phyloP scores from a whole-genome alignment of 495 filamentous ascomycete species.

The Peziza echinospora region DNA sequence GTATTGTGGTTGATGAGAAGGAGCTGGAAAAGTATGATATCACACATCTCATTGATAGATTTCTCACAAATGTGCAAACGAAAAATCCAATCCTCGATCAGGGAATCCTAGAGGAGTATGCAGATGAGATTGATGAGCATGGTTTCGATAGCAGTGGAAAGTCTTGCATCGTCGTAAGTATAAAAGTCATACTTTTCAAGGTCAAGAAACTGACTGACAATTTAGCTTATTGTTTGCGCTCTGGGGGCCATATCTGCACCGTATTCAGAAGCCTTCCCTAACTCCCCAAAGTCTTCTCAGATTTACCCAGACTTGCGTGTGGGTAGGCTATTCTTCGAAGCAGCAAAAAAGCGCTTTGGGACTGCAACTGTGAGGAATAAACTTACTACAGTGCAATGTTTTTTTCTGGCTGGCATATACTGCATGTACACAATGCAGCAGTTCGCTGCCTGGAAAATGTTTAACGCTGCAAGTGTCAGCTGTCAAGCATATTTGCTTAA shows the following conservation, averaged over 20 bases:
- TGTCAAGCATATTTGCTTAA: slow-evolving; percentile 14
- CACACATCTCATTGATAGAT: slow-evolving; percentile 12
- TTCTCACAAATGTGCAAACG: slow-evolving; percentile 20
- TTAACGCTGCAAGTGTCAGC: slow-evolving; percentile 18
- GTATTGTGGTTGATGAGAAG: slow-evolving; percentile 7
- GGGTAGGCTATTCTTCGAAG: slow-evolving; percentile 10
- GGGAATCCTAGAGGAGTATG: slow-evolving; percentile 10
- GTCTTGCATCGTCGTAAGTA: slow-evolving; percentile 19
- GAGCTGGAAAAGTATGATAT: slow-evolving; percentile 8
- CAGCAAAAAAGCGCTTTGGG: slow-evolving; percentile 12
- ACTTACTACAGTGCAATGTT: slow-evolving; percentile 14
- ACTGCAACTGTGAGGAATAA: slow-evolving; percentile 16
- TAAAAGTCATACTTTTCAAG: background rate
- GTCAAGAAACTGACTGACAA: slow-evolving; percentile 1
- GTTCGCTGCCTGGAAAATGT: slow-evolving; percentile 18
- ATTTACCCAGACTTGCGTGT: slow-evolving; percentile 13
- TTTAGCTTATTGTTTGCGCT: slow-evolving; percentile 15
- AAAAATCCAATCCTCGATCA: slow-evolving; percentile 22
- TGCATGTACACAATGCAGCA: slow-evolving; percentile 19
- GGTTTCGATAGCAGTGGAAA: slow-evolving; percentile 17
- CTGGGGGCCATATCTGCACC: slow-evolving; percentile 14
- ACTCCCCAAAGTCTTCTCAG: slow-evolving; percentile 3
- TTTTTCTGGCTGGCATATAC: slow-evolving; percentile 19
- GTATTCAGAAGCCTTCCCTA: slow-evolving; percentile 6
- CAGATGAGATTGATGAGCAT: slow-evolving; percentile 7